Evolutionary conservation across 805 yeast species (phyloP), one percentile per base, ranked within the genome.

Genomic region (Wickerhamiella qilinensis): DNA sequence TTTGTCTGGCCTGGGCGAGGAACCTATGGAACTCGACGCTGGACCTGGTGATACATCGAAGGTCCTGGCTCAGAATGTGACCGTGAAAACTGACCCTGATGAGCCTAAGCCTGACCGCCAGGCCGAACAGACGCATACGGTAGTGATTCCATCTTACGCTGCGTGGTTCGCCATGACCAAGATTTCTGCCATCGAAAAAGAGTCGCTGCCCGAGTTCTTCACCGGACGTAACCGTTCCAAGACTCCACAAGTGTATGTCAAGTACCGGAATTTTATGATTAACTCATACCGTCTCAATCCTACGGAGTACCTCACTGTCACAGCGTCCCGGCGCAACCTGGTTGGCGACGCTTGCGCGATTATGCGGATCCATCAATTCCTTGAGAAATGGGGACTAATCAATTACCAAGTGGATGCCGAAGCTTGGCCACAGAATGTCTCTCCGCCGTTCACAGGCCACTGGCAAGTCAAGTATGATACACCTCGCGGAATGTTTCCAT

Each of bases 321-420:
- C 96, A 0, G 93, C 95, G 0, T 79, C 85, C 40, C 75, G 97
- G 55, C 75, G 96, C 50, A 83, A 83, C 48, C 66, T 86, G 41
- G 85, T 83, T 12, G 93, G 94, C 40, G 96, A 86, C 62, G 94
- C 84, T 5, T 88, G 93, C 2, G 73, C 94, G 0, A 69, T 86
- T 43, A 71, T 85, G 67, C 72, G 94, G 45, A 74, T 86, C 7
- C 94, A 83, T 53, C 68, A 76, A 38, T 85, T 86, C 53, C 62
- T 86, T 41, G 82, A 75, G 48, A 80, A 79, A 55, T 86, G 96
- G 96, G 96, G 96, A 0, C 64, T 86, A 37, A 82, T 86, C 38
- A 86, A 86, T 58, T 86, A 86, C 56, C 96, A 86, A 57, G 93
- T 86, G 2, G 81, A 78, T 53, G 82, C 86, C 1, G 80, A 73